Evolutionary conservation across 495 filamentous ascomycete species (phyloP), one percentile per base, ranked within the genome.

Genomic region (Penicillium egyptiacum): DNA sequence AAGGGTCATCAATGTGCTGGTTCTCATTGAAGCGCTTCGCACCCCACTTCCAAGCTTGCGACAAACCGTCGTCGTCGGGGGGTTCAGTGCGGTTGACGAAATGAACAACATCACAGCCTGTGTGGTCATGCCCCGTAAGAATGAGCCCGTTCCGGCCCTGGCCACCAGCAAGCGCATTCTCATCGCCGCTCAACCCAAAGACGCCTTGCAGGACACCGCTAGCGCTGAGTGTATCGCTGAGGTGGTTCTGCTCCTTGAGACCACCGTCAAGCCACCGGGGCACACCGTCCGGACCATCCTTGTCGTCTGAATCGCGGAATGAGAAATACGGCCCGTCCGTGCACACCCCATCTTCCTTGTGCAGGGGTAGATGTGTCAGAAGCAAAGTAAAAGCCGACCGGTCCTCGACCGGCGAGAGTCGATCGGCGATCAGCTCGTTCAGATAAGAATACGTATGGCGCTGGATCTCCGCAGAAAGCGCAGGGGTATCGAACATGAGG

Each of bases 101-200:
- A 74, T 98, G 94, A 48, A 87, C 85, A 0, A 84, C 86, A 70
- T 97, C 92, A 64, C 94, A 98, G 3, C 94, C 94, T 54, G 88
- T 86, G 64, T 98, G 94, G 64, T 98, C 94, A 63, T 98, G 94
- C 0, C 94, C 94, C 14, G 90, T 96, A 5, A 98, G 72, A 12
- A 98, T 83, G 10, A 98, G 66, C 0, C 87, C 87, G 11, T 83
- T 86, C 16, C 87, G 75, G 3, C 90, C 90, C 31, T 69, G 68
- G 4, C 88, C 89, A 11, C 71, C 65, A 11, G 70, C 80, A 8
- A 64, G 59, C 0, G 81, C 83, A 40, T 75, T 66, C 14, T 67
- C 57, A 28, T 87, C 79, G 0, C 83, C 84, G 59, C 75, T 90
- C 68, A 92, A 81, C 4, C 92, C 91, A 60, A 89, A 91, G 10